A percentile compares a stretch with the other conserved stretches of the same genome.
Evolutionary conservation across 1,139 yeast genomes (phyloP).

Genomic region (Debaryomyces fabryi): DNA sequence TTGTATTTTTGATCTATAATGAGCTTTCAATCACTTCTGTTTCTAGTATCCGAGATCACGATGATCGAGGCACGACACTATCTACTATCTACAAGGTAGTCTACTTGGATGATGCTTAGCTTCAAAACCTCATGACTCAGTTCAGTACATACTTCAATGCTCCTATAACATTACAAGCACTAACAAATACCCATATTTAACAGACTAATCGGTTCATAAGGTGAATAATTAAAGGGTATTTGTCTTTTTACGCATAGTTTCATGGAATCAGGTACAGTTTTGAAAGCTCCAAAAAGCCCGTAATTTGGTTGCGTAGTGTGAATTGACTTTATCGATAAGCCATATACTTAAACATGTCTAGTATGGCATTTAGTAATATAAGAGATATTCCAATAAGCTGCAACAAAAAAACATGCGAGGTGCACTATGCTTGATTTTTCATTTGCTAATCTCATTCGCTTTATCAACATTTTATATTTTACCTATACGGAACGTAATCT

Average conservation of each 20-base stretch:
- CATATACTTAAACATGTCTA: neutral
- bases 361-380: neutral
- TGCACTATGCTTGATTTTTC: conserved; percentile 3
- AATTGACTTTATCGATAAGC: neutral
- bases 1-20: neutral
- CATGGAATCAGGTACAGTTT: neutral
- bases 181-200: neutral
- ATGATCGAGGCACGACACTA: conserved; percentile 11
- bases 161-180: neutral
- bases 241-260: neutral
- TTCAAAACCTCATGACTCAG: neutral
- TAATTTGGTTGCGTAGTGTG: neutral
- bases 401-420: neutral
- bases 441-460: neutral
- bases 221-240: neutral
- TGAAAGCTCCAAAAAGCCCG: neutral
- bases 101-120: neutral
- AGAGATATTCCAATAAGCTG: neutral
- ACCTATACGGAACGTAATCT: neutral
- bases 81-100: neutral
- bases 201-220: neutral
- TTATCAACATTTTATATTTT: neutral
- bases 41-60: conserved; percentile 6
- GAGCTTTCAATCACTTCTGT: neutral
- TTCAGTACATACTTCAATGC: neutral